Base-by-base conservation (phyloP, 768 basidiomycete genomes). In the Strobilomyces echinocephalus region DNA sequence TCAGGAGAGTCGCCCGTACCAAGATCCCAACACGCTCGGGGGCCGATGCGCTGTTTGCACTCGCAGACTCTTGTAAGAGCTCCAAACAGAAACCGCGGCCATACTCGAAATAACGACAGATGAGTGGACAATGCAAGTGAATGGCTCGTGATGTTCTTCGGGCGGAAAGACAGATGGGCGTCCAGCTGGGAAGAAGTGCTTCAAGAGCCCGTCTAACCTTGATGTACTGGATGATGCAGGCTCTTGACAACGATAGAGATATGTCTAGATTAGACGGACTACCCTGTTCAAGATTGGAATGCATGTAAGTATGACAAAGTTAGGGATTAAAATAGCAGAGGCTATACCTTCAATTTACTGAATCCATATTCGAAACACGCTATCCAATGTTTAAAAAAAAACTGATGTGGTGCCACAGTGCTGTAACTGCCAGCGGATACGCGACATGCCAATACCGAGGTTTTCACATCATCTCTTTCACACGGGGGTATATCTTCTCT, bases 241-340 rank as follows among this genome's bases (percentile, higher is more conserved):
- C 68, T 97, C 95, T 58, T 87, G 84, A 64, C 92, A 95, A 15
- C 95, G 86, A 65, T 91, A 95, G 16, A 97, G 76, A 68, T 97
- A 97, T 3, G 93, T 91, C 95, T 94, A 97, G 33, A 94, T 72
- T 39, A 97, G 70, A 9, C 95, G 84, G 57, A 92, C 66, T 52
- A 89, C 80, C 12, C 90, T 89, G 59, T 94, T 95, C 73, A 95
- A 75, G 18, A 91, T 79, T 2, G 82, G 77, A 0, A 80, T 73
- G 20, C 1, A 28, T 33, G 10, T 45, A 28, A 59, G 41, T 56
- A 53, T 56, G 40, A 49, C n/a, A 21, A 34, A 16, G 6, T 21
- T 14, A 35, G 18, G n/a, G 36, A 49, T 46, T 33, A 30, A 49
- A 26, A n/a, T 28, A 24, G 33, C 10, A 53, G 38, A 49, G 35